A percentile compares a stretch with the other conserved stretches of the same genome.
These are phyloP conservation scores for Globisporangium acanthophoron DNA, from an alignment of 352 stramenopile genomes.

Conservation along the genomic window DNA sequence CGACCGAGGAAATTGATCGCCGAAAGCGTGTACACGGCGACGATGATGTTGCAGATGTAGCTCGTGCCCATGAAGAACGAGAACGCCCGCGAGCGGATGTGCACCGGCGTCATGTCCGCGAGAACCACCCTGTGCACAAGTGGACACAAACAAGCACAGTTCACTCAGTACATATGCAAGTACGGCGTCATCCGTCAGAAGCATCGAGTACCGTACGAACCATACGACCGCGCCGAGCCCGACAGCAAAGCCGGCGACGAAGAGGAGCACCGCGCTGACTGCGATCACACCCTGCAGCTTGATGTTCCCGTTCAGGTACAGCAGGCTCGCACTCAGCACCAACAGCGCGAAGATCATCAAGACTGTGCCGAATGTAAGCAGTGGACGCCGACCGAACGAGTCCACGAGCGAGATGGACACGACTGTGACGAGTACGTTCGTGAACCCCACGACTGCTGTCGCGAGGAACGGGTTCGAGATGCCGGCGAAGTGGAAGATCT, in stretches of 20 bases:
- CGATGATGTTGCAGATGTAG: slow-evolving; percentile 83
- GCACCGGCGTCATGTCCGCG: slow-evolving; percentile 83
- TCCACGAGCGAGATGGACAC: slow-evolving; percentile 76
- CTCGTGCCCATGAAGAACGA: slow-evolving; percentile 81
- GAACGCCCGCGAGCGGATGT: slow-evolving; percentile 80
- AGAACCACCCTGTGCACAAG: slow-evolving; percentile 59
- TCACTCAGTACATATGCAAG: slow-evolving; percentile 1
- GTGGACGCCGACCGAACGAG: slow-evolving; percentile 56
- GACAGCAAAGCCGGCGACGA: slow-evolving; percentile 82
- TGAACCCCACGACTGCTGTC: slow-evolving; percentile 63
- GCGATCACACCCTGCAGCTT: slow-evolving; percentile 54
- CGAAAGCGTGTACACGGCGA: slow-evolving; percentile 71
- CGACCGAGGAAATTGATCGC: slow-evolving; percentile 69
- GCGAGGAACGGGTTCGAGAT: slow-evolving; percentile 83
- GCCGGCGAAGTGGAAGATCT: slow-evolving; percentile 88
- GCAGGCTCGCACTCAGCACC: slow-evolving; percentile 60
- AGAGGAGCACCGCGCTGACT: slow-evolving; percentile 72
- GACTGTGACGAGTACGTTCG: slow-evolving; percentile 78
- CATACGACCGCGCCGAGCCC: slow-evolving; percentile 77
- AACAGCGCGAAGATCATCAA: slow-evolving; percentile 72
- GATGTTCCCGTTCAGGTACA: slow-evolving; percentile 47
- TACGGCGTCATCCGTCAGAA: neutral
- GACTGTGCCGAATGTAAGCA: slow-evolving; percentile 62
- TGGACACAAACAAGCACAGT: neutral
- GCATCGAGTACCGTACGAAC: slow-evolving; percentile 18